Evolutionary conservation across 768 basidiomycete species (phyloP).

Genomic region (Gyrodon lividus): DNA sequence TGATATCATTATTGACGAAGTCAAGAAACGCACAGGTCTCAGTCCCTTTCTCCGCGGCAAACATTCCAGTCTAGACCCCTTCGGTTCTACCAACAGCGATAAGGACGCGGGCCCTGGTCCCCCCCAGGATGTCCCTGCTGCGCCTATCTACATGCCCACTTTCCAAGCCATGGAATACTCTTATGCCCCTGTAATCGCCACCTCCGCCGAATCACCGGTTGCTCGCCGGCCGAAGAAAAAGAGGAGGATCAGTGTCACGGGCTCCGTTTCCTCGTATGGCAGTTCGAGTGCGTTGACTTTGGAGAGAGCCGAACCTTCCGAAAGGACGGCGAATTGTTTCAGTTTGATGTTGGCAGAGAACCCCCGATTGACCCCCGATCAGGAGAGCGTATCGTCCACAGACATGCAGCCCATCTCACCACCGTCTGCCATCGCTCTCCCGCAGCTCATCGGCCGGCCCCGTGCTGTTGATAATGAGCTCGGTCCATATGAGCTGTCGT

Average conservation of each 20-base stretch:
- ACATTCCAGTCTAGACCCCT: conserved; percentile 50
- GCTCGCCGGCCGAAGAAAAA: conserved; percentile 33
- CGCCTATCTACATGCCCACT: conserved; percentile 40
- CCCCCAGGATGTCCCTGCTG: conserved; percentile 20
- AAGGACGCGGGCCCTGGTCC: conserved; percentile 32
- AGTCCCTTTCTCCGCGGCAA: conserved; percentile 52
- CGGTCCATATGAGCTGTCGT: conserved; percentile 27
- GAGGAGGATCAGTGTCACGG: conserved; percentile 36
- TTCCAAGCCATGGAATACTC: conserved; percentile 40
- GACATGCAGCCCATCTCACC: conserved; percentile 35
- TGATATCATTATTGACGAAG: conserved; percentile 46
- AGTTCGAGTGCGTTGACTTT: conserved; percentile 24
- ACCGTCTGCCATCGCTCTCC: conserved; percentile 26
- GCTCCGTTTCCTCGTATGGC: conserved; percentile 35
- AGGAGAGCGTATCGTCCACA: conserved; percentile 32
- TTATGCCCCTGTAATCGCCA: conserved; percentile 33
- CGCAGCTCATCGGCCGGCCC: conserved; percentile 28
- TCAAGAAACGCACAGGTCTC: conserved; percentile 47
- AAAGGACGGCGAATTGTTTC: conserved; percentile 18
- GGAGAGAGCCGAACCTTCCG: conserved; percentile 23
- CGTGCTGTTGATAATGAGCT: conserved; percentile 22
- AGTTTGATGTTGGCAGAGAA: conserved; percentile 28
- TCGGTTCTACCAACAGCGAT: conserved; percentile 40
- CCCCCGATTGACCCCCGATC: conserved; percentile 33
- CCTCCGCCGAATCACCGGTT: conserved; percentile 27